A percentile compares a stretch with the other conserved stretches of the same genome.
These are phyloP conservation scores for Arabis alpina DNA, from an alignment of 345 rosid species.

Conservation along the genomic window DNA sequence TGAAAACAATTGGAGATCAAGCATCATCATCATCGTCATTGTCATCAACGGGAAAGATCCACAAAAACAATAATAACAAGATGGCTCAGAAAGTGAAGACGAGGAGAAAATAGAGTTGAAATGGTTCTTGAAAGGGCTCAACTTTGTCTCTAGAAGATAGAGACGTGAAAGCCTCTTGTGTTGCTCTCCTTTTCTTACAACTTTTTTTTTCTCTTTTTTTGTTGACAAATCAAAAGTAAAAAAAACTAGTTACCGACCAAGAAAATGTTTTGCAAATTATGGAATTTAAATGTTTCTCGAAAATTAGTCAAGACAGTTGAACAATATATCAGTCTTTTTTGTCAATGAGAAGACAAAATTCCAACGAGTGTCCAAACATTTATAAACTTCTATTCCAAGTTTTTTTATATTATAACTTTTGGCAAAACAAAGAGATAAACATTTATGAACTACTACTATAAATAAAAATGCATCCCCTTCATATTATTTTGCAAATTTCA, in stretches of 20 bases:
- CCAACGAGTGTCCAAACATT: not conserved
- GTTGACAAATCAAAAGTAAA: conserved; percentile 8
- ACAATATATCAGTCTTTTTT: not conserved
- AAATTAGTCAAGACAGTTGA: not conserved
- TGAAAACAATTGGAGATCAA: conserved; percentile 6
- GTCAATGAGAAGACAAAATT: conserved; percentile 1
- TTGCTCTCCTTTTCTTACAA: conserved; percentile 11
- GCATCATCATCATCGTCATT: conserved; percentile 8
- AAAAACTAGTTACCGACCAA: not conserved
- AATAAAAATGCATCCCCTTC: conserved; percentile 5
- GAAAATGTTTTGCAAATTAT: conserved; percentile 1
- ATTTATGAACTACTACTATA: not conserved
- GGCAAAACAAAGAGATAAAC: not conserved
- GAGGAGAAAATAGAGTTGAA: conserved; percentile 41
- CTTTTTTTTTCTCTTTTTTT: conserved; percentile 6
- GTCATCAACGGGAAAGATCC: conserved; percentile 23
- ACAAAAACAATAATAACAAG: conserved; percentile 22
- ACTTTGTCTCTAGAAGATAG: conserved; percentile 40
- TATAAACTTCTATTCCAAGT: not conserved
- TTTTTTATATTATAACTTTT: not conserved
- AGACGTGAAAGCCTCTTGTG: conserved; percentile 43
- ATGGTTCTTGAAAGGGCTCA: conserved; percentile 45
- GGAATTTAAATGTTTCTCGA: conserved; percentile 22
- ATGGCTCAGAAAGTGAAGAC: conserved; percentile 25
- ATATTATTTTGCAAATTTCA: not conserved